Base-by-base conservation (phyloP, 352 stramenopile species). In the Phytophthora pluvialis region DNA sequence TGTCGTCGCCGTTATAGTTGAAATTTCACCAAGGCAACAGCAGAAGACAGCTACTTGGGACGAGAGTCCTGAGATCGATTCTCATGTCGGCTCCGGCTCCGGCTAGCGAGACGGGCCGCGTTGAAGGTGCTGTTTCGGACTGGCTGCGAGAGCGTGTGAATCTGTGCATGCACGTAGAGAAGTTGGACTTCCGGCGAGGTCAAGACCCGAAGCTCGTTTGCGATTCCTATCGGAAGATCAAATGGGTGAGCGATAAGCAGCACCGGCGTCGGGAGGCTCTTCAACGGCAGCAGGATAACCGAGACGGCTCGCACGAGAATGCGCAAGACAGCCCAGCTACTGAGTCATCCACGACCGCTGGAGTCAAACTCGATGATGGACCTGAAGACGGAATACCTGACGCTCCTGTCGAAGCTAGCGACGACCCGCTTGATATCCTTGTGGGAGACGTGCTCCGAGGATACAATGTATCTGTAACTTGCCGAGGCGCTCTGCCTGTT, bases 161-260 rank as follows among this genome's bases (percentile, higher is more conserved):
- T 48, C 55, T 86, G n/a, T 88, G 70, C 49, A 60, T 70, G 47
- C 79, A 86, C 40, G 75, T 81, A 11, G 56, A 80, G 48, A 61
- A 59, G 16, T 13, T 72, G 13, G 62, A 81, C 35, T 63, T 64
- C n/a, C 33, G 70, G 31, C 57, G 43, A 16, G 39, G 39, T 15
- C 49, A 69, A 44, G 45, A 70, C 8, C 40, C 60, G 13, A 35
- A 21, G 9, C 53, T 51, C 11, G 31, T 48, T 26, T 72, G 59
- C 18, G 77, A 84, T 21, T 90, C 81, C 4, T 83, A 75, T 40
- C 70, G 70, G 29, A 90, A 87, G 50, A 43, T 60, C 7, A 66
- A 72, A 32, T 88, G 77, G 77, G 69, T 73, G 31, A 72, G 60
- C 15, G 60, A 64, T 5, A 80, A 75, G 8, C 67, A 81, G n/a